Evolutionary conservation across 1,284 basidiomycete genomes (phyloP).

Genomic region (Sporisorium exsertum): DNA sequence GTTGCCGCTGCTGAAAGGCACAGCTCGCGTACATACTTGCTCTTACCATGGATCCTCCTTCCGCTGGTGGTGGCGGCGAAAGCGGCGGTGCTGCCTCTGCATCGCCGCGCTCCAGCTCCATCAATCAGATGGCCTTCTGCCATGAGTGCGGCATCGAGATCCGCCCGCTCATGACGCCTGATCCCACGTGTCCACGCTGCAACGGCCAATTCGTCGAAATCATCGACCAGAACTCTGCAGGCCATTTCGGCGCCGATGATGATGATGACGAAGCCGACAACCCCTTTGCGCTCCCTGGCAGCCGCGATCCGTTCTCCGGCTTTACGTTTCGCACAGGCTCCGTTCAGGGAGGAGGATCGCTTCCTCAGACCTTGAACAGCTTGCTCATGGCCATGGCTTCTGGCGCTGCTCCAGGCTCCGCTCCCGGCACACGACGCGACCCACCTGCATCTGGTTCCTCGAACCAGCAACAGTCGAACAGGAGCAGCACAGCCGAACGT

Average conservation of each 20-base stretch:
- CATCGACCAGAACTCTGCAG: slow-evolving; percentile 28
- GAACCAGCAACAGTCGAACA: background rate
- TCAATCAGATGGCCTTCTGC: slow-evolving; percentile 57
- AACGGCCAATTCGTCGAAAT: slow-evolving; percentile 60
- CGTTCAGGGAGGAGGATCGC: slow-evolving; percentile 2
- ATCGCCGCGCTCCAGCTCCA: slow-evolving; percentile 8
- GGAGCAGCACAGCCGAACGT: background rate
- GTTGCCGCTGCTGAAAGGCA: background rate
- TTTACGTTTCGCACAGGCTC: slow-evolving; percentile 13
- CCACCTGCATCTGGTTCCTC: slow-evolving; percentile 1
- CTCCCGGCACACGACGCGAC: background rate
- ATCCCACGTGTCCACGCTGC: slow-evolving; percentile 60
- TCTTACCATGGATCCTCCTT: slow-evolving; percentile 21
- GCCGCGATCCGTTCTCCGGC: slow-evolving; percentile 7
- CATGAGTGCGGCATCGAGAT: slow-evolving; percentile 61
- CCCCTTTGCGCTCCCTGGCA: slow-evolving; percentile 4
- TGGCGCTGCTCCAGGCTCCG: slow-evolving; percentile 1
- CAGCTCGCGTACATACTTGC: background rate
- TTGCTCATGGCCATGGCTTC: slow-evolving; percentile 28
- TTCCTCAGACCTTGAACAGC: slow-evolving; percentile 7
- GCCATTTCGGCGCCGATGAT: slow-evolving; percentile 6
- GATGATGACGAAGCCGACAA: slow-evolving; percentile 7
- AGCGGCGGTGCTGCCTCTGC: background rate
- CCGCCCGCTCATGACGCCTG: slow-evolving; percentile 54
- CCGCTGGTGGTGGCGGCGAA: slow-evolving; percentile 8